phyloP scores from a whole-genome alignment of 2,329 filamentous ascomycete species.

The Dactylellina drechsleri region DNA sequence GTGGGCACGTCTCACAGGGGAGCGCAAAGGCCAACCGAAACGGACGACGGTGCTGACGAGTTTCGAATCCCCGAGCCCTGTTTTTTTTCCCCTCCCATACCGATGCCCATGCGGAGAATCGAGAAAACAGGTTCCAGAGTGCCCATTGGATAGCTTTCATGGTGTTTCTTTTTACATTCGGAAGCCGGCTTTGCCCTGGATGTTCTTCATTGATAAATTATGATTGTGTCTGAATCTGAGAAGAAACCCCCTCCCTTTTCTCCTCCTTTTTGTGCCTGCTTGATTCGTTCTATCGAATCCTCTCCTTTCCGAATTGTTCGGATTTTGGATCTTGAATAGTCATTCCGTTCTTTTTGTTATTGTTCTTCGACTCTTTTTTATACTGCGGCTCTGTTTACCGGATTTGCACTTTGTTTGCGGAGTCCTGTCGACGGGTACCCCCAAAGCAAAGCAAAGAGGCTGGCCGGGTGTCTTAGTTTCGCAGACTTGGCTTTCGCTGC shows the following conservation, averaged over 20 bases:
- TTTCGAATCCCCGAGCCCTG: constrained; percentile 17
- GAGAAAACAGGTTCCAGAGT: background rate
- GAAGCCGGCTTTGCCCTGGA: background rate
- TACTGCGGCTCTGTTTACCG: too few relatives aligned
- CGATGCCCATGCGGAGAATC: background rate
- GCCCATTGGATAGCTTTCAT: background rate
- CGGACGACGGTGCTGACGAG: constrained; percentile 20
- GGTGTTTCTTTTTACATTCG: background rate
- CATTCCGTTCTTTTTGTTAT: too few relatives aligned
- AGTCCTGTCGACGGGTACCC: too few relatives aligned
- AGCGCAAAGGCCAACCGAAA: constrained; percentile 24
- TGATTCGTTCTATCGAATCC: too few relatives aligned
- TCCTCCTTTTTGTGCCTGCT: too few relatives aligned
- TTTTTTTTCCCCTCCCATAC: background rate
- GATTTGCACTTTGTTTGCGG: too few relatives aligned
- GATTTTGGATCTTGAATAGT: too few relatives aligned
- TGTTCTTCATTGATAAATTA: background rate
- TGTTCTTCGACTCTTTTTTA: too few relatives aligned
- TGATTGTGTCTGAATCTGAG: too few relatives aligned
- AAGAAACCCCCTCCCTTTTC: too few relatives aligned
- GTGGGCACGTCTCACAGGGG: background rate
- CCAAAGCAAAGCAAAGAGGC: too few relatives aligned
- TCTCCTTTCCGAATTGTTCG: too few relatives aligned
- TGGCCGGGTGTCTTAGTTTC: constrained; percentile 3
- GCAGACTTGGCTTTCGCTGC: constrained; percentile 2